These are phyloP conservation scores for Teratosphaeria viscida DNA, from an alignment of 2,329 filamentous ascomycete species.

Conservation along the genomic window DNA sequence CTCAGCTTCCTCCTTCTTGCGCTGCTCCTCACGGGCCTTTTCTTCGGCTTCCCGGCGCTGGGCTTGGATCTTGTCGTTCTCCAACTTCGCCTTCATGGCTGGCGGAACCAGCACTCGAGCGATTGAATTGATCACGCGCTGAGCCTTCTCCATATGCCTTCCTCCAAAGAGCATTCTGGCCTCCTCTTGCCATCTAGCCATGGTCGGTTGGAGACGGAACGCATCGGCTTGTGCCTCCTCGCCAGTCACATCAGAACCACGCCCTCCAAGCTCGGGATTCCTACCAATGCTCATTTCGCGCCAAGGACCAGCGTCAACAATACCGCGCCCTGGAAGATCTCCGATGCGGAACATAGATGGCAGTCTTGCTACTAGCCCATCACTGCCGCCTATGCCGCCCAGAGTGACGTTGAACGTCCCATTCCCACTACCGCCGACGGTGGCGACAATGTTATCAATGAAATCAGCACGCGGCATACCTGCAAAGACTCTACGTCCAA, in stretches of 20 bases:
- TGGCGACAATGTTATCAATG: constrained; percentile 17
- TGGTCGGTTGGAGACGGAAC: constrained; percentile 63
- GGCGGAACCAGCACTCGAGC: constrained; percentile 67
- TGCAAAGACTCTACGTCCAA: constrained; percentile 12
- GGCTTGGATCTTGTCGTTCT: constrained; percentile 55
- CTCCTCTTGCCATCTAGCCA: constrained; percentile 78
- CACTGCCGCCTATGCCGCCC: constrained; percentile 10
- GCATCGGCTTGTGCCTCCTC: constrained; percentile 65
- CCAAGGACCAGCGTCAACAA: constrained; percentile 2
- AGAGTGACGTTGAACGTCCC: constrained; percentile 17
- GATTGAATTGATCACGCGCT: constrained; percentile 58
- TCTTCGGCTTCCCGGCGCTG: constrained; percentile 58
- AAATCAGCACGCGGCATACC: constrained; percentile 10
- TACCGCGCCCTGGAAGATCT: constrained; percentile 3
- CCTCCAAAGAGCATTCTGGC: constrained; percentile 73
- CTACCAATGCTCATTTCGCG: constrained; percentile 11
- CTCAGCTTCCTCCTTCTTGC: constrained; percentile 49
- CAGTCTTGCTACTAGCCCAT: constrained; percentile 4
- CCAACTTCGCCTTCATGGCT: constrained; percentile 71
- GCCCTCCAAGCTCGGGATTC: background rate
- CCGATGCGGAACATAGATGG: constrained; percentile 15
- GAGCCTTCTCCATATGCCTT: constrained; percentile 56
- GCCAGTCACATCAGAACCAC: constrained; percentile 25
- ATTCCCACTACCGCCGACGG: constrained; percentile 8
- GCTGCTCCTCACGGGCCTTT: constrained; percentile 50